Evolutionary conservation across 75 land plant genomes (phyloP), one percentile per base, ranked within the genome.

Genomic region (Chamaecyparis obtusa): DNA sequence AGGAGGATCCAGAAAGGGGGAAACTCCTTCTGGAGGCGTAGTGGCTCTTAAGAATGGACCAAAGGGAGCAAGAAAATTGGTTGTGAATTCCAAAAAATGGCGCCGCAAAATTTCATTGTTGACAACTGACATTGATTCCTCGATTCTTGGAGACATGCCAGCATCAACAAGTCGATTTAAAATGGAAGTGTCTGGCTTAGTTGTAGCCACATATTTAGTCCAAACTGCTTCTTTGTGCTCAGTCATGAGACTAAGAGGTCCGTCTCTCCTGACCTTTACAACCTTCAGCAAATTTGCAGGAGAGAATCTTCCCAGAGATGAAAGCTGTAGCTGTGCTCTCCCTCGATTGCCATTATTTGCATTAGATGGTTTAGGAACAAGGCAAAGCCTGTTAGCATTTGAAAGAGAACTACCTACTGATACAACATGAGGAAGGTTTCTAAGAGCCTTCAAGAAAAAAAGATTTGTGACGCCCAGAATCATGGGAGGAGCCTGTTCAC

Each of bases 31-130:
- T 60, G 95, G 91, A 83, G 99, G 99, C 13, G 97, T 93, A 17
- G 90, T 93, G 49, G 95, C 93, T 85, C 94, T 93, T 81, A 97
- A 92, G 81, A 95, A 98, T 37, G 99, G 97, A 5, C 99, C 97
- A 90, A 98, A 98, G 8, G 99, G 99, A 15, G 99, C 99, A 86
- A 98, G 93, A 86, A 98, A 98, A 55, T 98, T 98, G 39, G 97
- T 95, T 16, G 99, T 98, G 17, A 98, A 90, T 89, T 98, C 99
- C 90, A 94, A 86, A 87, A 98, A 98, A 88, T 98, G 99, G 84
- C 99, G 93, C 83, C 97, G 90, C 84, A 98, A 87, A 85, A 97
- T 95, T 87, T 98, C 99, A 88, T 98, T 98, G 87, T 98, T 98
- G 21, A 97, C 99, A 85, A 97, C 93, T 27, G 99, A 95, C 96